Base-by-base conservation (phyloP, 345 rosid species). In the Psidium friedrichsthalianum region DNA sequence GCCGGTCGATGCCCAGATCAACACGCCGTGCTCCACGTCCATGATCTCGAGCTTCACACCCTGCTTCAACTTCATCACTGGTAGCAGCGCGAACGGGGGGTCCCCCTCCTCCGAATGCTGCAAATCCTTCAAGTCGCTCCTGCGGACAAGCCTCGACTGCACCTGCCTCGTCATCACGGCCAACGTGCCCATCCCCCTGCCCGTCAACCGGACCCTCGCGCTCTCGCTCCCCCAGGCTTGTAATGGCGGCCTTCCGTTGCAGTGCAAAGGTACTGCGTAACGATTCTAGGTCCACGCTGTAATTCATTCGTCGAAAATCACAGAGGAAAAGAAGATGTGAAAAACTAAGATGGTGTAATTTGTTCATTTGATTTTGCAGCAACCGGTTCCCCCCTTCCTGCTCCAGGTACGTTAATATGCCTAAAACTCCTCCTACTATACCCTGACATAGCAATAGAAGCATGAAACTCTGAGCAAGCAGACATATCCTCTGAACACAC, bases 31-130 rank as follows among this genome's bases (percentile, higher is more conserved):
- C 93, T 93, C 96, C 40, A 11, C 91, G 53, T 93, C 98, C 32
- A 90, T 93, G 98, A 90, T 95, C 89, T 84, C 94, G 56, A 93
- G 84, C 86, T 97, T 97, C 91, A 92, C 98, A 5, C 99, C 98
- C 14, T 97, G 98, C 90, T 83, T 95, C 82, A 95, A 91, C 83
- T 97, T 90, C 86, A 57, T 95, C 57, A 95, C 99, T 0, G 98
- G 99, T 82, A 95, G 99, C 87, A 89, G 83, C 83, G 84, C 83
- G 84, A 93, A 93, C 16, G 95, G 94, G 27, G 12, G 88, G 15
- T 84, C 95, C 10, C 98, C 98, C 25, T 90, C 96, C 24, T 74
- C 85, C n/a, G 87, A 88, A 51, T 97, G 99, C 83, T 95, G 99
- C 87, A 84, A 85, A 84, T 85, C 96, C 22, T 87, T 97, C 27